Evolutionary conservation across 2,329 filamentous ascomycete genomes (phyloP), one percentile per base, ranked within the genome.

Genomic region (Neonectria magnoliae): DNA sequence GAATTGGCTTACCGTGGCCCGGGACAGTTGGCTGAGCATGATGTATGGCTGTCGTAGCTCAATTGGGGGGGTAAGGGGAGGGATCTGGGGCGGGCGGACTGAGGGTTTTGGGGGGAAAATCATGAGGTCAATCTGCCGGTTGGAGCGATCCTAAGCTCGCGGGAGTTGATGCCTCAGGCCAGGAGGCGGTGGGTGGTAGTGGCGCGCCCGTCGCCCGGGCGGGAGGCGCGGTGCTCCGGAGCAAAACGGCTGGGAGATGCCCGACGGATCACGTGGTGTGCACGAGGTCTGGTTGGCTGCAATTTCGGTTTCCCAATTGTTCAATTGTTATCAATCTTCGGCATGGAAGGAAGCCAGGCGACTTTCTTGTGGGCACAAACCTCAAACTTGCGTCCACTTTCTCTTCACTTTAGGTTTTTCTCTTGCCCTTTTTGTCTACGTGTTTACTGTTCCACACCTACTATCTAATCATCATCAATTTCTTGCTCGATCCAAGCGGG

Each of bases 11-110:
- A 89, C 87, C 80, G 86, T 83, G 78, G 80, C 81, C 81, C 86
- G 81, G 76, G 83, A 82, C 67, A 87, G 77, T 79, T 85, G 84
- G 75, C 78, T 79, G 80, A 88, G 81, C 86, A 88, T 88, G 75
- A 81, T 87, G 81, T 70, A 80, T 77, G 76, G 71, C 70, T 73
- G 78, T 78, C 71, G 79, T 80, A 82, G 83, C 81, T 84, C 83
- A 82, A 84, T 83, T 81, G 80, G 74, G 63, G 65, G 75, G 76
- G 74, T 76, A 73, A 65, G 69, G 68, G 69, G 75, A 74, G 73
- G 69, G 71, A 68, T 38, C 36, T 38, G 36, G 36, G 36, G 68
- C 68, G 65, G 68, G 67, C 71, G 72, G 75, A 73, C 75, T 80
- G 79, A 77, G 75, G 79, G 77, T 78, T 82, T 81, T 81, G 80